Conservation (phyloP, 2,329 filamentous ascomycete genomes). For the Verticillium zaregamsianum region DNA sequence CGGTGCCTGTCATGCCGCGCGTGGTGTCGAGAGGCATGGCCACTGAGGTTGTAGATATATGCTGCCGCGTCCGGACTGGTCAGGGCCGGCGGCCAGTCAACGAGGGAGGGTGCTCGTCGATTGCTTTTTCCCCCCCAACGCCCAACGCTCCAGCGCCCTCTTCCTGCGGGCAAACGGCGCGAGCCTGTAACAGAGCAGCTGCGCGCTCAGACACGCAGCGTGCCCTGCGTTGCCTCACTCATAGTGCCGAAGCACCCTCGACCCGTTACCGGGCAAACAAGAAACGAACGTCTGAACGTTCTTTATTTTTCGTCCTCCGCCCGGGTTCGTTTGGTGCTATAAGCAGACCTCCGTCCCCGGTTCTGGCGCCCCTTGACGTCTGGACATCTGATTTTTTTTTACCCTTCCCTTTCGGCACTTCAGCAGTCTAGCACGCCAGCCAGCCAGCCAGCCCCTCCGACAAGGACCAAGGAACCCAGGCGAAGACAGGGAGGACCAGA, state of each 20-base stretch:
- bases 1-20: not conserved
- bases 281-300: not conserved
- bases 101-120: not conserved
- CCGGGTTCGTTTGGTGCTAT: too few relatives aligned
- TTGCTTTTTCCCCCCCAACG: not conserved
- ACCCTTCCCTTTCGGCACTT: too few relatives aligned
- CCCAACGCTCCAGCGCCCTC: not conserved
- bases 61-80: not conserved
- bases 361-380: not conserved
- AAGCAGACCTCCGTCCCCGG: not conserved
- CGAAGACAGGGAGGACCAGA: conserved; percentile 1
- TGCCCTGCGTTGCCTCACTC: not conserved
- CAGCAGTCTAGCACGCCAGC: too few relatives aligned
- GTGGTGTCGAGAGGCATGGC: not conserved
- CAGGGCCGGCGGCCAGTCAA: not conserved
- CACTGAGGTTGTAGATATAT: not conserved
- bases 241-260: not conserved
- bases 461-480: not conserved
- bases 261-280: not conserved
- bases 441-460: not conserved
- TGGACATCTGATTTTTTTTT: not conserved
- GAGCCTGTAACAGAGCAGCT: not conserved
- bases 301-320: not conserved
- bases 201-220: not conserved
- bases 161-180: not conserved